phyloP scores from a whole-genome alignment of 2,329 filamentous ascomycete genomes.

The Trichoderma lentiforme region DNA sequence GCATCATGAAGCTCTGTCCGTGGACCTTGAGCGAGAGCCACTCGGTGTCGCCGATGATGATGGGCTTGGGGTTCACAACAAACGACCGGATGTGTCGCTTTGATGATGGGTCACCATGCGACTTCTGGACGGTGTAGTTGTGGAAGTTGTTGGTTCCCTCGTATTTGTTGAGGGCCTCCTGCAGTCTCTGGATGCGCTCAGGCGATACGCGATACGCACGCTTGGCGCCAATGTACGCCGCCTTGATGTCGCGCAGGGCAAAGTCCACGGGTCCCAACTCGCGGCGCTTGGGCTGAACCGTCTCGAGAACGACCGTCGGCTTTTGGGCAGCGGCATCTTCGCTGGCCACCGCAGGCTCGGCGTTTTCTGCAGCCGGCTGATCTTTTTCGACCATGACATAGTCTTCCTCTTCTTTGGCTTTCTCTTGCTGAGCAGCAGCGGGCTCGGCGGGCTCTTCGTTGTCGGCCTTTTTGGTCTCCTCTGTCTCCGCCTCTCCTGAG shows the following conservation, averaged over 20 bases:
- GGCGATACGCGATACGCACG: conserved; percentile 77
- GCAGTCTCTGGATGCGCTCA: conserved; percentile 68
- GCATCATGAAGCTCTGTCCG: conserved; percentile 99
- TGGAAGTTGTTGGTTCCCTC: conserved; percentile 88
- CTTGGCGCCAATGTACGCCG: conserved; percentile 78
- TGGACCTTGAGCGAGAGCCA: conserved; percentile 96
- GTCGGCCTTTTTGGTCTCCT: conserved; percentile 21
- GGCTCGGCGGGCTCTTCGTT: conserved; percentile 8
- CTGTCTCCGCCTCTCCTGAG: conserved; percentile 19
- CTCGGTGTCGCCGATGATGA: conserved; percentile 86
- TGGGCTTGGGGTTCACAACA: conserved; percentile 68
- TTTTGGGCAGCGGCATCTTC: conserved; percentile 4
- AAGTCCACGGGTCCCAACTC: conserved; percentile 54
- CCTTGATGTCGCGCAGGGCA: conserved; percentile 71
- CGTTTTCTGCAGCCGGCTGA: conserved; percentile 10
- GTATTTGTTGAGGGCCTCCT: conserved; percentile 71
- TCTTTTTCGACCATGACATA: conserved; percentile 25
- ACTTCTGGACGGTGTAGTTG: conserved; percentile 96
- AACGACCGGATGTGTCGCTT: conserved; percentile 94
- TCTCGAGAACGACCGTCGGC: conserved; percentile 1
- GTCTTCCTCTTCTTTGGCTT: conserved; percentile 25
- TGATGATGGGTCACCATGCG: conserved; percentile 73
- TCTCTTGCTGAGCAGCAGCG: conserved; percentile 19
- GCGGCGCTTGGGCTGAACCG: conserved; percentile 39
- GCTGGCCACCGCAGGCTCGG: conserved; percentile 24